Conservation (phyloP, 1,284 basidiomycete genomes). For the Sporisorium scitamineum region DNA sequence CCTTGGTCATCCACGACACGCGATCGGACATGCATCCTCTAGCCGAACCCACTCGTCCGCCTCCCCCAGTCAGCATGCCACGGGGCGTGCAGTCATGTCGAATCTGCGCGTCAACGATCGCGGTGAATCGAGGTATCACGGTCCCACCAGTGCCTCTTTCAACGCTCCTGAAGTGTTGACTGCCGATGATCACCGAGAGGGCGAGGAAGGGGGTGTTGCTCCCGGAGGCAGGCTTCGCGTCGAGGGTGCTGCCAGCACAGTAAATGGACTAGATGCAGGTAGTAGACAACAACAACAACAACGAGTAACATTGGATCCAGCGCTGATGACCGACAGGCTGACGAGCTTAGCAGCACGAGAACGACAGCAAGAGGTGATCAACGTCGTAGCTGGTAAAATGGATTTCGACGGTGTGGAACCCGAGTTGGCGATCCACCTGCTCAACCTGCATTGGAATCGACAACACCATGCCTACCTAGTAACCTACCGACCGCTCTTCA, state of each 20-base stretch:
- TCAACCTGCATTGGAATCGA: constrained; percentile 67
- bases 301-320: constrained; percentile 6
- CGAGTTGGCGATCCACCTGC: constrained; percentile 62
- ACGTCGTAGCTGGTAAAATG: constrained; percentile 61
- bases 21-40: neutral
- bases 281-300: too few species aligned
- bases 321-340: constrained; percentile 38
- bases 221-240: neutral
- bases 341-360: constrained; percentile 50
- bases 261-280: neutral
- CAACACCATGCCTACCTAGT: constrained; percentile 66
- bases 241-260: neutral
- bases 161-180: constrained; percentile 5
- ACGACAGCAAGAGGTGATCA: constrained; percentile 61
- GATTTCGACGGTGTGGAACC: constrained; percentile 65
- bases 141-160: constrained; percentile 25
- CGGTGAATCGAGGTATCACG: constrained; percentile 28
- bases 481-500: constrained; percentile 64
- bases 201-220: neutral
- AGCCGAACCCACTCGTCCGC: neutral
- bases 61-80: constrained; percentile 4
- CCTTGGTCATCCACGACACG: constrained; percentile 8
- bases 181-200: neutral
- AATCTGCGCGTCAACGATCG: constrained; percentile 26
- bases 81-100: constrained; percentile 13